Conservation (phyloP, 176 grass and related monocot species). For the Lolium perenne region DNA sequence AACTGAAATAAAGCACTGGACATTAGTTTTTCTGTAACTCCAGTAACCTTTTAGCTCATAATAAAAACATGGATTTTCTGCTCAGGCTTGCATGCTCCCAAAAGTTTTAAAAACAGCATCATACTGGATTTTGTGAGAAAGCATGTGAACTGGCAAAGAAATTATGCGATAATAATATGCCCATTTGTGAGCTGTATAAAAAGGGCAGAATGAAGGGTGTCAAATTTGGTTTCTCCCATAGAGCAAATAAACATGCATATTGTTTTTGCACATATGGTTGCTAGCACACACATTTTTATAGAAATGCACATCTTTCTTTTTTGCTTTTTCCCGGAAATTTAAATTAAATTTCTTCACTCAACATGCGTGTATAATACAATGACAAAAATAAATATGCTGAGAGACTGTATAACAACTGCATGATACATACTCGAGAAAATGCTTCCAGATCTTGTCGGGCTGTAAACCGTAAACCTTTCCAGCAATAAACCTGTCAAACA, state of each 20-base stretch:
- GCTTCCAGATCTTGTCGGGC: conserved; percentile 89
- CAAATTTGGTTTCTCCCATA: neutral
- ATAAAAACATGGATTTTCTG: neutral
- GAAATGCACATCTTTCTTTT: neutral
- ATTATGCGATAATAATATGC: neutral
- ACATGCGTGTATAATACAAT: neutral
- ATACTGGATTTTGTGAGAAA: neutral
- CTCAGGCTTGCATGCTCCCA: neutral
- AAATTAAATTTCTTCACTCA: neutral
- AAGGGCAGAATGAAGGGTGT: neutral
- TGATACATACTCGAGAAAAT: conserved; percentile 74
- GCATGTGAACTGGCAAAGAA: neutral
- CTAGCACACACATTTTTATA: neutral
- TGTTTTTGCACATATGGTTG: neutral
- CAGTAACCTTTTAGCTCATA: too few species aligned
- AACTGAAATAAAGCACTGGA: conserved; percentile 31
- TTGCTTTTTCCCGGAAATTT: neutral
- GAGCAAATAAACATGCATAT: neutral
- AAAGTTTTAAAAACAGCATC: neutral
- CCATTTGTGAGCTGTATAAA: neutral
- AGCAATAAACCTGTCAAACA: conserved; percentile 86
- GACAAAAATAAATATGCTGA: neutral
- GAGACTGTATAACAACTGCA: neutral
- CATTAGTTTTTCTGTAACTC: too few species aligned
- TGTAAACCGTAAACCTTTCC: conserved; percentile 91